phyloP scores from a whole-genome alignment of 2,329 filamentous ascomycete genomes.

The Talaromyces sp. region DNA sequence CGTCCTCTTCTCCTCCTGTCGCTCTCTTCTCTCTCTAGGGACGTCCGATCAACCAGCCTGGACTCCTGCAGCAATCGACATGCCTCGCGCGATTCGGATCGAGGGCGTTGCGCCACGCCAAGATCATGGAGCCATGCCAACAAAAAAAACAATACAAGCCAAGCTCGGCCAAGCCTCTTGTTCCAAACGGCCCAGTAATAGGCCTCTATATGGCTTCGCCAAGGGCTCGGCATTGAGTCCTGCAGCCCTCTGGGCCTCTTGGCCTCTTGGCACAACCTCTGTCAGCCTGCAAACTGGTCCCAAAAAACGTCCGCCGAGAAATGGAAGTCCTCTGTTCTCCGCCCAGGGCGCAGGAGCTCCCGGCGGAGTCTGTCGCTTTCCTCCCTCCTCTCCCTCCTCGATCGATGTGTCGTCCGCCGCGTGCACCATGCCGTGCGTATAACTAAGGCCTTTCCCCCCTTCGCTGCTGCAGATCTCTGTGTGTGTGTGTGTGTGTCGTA shows the following conservation, averaged over 20 bases:
- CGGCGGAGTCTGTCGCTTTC: not conserved
- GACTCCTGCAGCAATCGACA: not conserved
- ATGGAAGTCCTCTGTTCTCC: not conserved
- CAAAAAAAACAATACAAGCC: not conserved
- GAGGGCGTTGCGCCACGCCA: not conserved
- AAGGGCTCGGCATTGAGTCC: slow-evolving; percentile 2
- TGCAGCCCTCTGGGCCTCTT: not conserved
- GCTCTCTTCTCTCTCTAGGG: not conserved
- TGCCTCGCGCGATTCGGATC: not conserved
- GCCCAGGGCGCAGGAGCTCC: not conserved
- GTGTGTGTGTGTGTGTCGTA: not conserved
- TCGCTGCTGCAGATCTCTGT: not conserved
- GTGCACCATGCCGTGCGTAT: slow-evolving; percentile 1
- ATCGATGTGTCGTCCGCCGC: not conserved
- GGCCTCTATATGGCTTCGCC: not conserved
- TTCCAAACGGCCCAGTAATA: not conserved
- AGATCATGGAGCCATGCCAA: not conserved
- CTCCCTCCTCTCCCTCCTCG: not conserved
- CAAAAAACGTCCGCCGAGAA: not conserved
- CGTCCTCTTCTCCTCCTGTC: not conserved
- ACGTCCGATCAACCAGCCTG: not conserved
- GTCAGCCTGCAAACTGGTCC: not conserved
- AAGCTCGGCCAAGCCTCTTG: not conserved
- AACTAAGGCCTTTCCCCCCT: not conserved
- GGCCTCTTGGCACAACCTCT: not conserved